Evolutionary conservation across 1,139 yeast genomes (phyloP), one percentile per base, ranked within the genome.

Genomic region (Taphrina wiesneri): DNA sequence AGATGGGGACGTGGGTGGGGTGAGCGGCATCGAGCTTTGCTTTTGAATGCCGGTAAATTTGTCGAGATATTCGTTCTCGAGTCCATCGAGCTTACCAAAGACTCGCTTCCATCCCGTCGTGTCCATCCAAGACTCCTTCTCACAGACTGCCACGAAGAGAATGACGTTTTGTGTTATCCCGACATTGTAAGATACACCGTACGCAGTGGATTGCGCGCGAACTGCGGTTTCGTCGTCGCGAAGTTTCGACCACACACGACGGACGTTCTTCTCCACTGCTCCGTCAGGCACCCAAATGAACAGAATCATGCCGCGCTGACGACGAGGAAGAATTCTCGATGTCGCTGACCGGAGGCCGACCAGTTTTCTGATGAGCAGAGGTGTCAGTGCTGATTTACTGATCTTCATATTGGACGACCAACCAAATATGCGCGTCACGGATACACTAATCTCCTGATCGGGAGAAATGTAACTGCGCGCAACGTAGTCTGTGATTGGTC

Each of bases 241-340:
- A 1, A 52, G 17, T 5, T 52, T 52, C 19, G 32, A 17, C 56
- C 56, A 52, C 28, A 52, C 56, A n/a, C 56, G 41, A 6, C 43
- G 23, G 56, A 52, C 56, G 5, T 52, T 52, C 43, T 52, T 52
- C 28, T 52, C 56, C 39, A 52, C 56, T 5, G 56, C 28, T 1
- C 56, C 56, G n/a, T 52, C 56, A 15, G 56, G 56, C 45, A 52
- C 56, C 56, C 56, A 52, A 1, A 52, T 34, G 45, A 52, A 52
- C 11, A 52, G 56, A 1, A 52, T 23, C 56, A 52, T 52, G 11
- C 56, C 56, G 3, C 56, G 23, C 21, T 34, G 41, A n/a, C 56
- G 56, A n/a, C 15, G 1, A 1, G 56, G 56, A 3, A 52, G 56
- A 25, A 52, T 52, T 26, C 56, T 26, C 25, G 56, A 52, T 1